Conservation (phyloP, 495 filamentous ascomycete species). For the Barbatosphaeria neglecta region DNA sequence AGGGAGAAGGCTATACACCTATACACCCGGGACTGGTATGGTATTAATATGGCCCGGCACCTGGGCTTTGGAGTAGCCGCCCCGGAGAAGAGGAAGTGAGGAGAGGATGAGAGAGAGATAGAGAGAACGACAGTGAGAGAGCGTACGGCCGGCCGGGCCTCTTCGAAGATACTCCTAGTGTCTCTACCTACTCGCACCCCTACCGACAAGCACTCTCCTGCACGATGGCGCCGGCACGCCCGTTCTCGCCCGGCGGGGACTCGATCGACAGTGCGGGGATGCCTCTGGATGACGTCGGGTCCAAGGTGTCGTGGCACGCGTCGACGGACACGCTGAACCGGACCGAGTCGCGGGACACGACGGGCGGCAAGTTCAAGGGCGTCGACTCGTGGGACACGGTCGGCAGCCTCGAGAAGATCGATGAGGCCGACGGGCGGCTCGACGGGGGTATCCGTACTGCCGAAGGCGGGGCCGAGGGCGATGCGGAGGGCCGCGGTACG, state of each 20-base stretch:
- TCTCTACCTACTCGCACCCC: no score
- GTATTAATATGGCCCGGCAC: no score
- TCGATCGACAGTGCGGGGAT: background rate
- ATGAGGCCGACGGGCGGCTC: background rate
- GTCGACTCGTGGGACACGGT: background rate
- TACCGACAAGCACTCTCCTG: no score
- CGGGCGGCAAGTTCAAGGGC: background rate
- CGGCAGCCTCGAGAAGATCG: background rate
- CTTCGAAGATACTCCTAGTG: no score
- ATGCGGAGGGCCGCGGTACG: background rate
- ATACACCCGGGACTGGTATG: no score
- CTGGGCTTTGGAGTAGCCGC: no score
- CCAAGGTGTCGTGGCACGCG: background rate
- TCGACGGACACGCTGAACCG: background rate
- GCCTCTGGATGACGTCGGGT: background rate
- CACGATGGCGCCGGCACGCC: background rate
- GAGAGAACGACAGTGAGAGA: no score
- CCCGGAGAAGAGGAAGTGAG: no score
- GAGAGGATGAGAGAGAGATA: no score
- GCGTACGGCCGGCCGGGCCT: no score
- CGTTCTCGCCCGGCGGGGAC: background rate
- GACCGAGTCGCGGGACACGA: background rate
- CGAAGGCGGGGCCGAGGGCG: background rate
- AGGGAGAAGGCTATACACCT: no score
- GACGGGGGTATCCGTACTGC: no score